phyloP scores from a whole-genome alignment of 2,329 filamentous ascomycete species.

The Exophiala sp. region DNA sequence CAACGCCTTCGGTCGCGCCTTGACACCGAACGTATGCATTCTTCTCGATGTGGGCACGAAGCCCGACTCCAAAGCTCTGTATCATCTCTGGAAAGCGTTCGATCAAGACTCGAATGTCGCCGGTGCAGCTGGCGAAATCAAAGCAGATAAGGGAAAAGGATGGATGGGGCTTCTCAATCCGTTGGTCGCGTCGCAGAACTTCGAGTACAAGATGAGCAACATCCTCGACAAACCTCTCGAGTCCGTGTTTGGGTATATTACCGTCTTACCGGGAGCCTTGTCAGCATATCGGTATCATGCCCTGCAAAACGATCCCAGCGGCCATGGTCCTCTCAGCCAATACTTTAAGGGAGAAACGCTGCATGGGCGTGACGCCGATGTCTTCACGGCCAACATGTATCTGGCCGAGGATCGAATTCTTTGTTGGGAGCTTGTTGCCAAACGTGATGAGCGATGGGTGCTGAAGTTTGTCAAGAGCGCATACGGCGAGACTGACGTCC shows the following conservation, averaged over 20 bases:
- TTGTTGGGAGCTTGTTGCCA: constrained; percentile 95
- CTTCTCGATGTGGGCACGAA: constrained; percentile 93
- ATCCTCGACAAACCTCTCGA: constrained; percentile 96
- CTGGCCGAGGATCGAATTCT: constrained; percentile 97
- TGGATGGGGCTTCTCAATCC: constrained; percentile 84
- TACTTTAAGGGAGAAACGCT: constrained; percentile 99
- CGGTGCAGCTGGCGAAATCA: constrained; percentile 95
- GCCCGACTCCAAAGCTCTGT: constrained; percentile 82
- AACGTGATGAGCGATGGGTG: constrained; percentile 91
- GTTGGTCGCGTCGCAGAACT: constrained; percentile 93
- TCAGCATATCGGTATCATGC: constrained; percentile 95
- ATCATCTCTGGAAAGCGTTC: constrained; percentile 98
- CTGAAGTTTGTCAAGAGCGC: constrained; percentile 96
- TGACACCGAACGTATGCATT: constrained; percentile 96
- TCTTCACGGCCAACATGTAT: constrained; percentile 99
- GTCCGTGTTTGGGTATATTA: constrained; percentile 97
- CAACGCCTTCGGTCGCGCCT: constrained; percentile 86
- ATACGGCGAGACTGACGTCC: constrained; percentile 95
- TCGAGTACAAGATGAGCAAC: constrained; percentile 99
- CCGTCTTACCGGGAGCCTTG: constrained; percentile 87
- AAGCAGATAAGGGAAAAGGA: constrained; percentile 84
- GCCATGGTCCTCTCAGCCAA: constrained; percentile 89
- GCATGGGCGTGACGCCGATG: constrained; percentile 90
- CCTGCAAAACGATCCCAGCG: constrained; percentile 91
- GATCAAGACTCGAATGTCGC: constrained; percentile 97